Evolutionary conservation across 345 rosid genomes (phyloP), one percentile per base, ranked within the genome.

Genomic region (Camelina neglecta): DNA sequence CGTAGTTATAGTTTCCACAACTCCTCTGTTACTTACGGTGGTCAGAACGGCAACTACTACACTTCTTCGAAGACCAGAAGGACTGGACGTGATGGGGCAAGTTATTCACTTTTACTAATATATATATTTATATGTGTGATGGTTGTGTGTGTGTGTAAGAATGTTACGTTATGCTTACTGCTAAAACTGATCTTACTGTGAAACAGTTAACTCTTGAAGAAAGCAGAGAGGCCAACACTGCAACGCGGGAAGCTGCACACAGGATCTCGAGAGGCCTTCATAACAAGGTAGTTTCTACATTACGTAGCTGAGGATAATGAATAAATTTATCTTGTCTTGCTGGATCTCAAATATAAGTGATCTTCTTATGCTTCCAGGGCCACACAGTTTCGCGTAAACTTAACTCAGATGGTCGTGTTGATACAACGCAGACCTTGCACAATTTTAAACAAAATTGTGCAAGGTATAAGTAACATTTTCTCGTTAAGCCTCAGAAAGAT

Each of bases 71-170:
- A 73, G 62, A 86, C 89, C 16, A 88, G 89, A 85, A 89, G 98
- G 80, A 73, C 80, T 0, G 98, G 99, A 67, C 84, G 90, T 82
- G 96, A 95, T 82, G 99, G 99, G 76, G 99, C 90, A 71, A 75
- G 89, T 85, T 20, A 16, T 39, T 10, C 44, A 39, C 44, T 39
- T 10, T 2, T 38, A 62, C 9, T 15, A 61, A 50, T 23, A 50
- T 21, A 48, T 21, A 21, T 36, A 11, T 24, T 15, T 70, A 11
- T 58, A 13, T 44, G 21, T 39, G 2, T 67, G 15, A 24, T n/a
- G 1, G 12, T 11, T 39, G 2, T 21, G 18, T 35, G 38, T 45
- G 36, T 18, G 2, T 49, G 31, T 39, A 54, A 11, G 42, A 78
- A 10, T 13, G 49, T 69, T 56, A 20, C 56, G 33, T 66, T 67